Conservation (phyloP, 768 basidiomycete species). For the Neoboletus subvelutipes region DNA sequence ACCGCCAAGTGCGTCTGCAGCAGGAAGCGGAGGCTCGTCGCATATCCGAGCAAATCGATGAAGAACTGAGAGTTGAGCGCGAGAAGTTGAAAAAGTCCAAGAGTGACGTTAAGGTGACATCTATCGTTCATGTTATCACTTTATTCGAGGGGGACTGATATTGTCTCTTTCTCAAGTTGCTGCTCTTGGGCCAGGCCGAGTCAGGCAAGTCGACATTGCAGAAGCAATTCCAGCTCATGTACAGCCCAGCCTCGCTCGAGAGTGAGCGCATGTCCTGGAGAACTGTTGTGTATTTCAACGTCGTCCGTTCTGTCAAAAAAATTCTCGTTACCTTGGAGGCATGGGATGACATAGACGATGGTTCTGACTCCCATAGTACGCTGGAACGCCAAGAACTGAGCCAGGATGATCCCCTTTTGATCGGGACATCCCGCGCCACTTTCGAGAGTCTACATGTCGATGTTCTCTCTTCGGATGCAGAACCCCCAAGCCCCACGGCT, state of each 20-base stretch:
- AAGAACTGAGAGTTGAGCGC: slow-evolving; percentile 69
- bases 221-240: slow-evolving; percentile 82
- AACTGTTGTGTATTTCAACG: slow-evolving; percentile 73
- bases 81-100: slow-evolving; percentile 63
- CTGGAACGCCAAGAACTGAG: slow-evolving; percentile 33
- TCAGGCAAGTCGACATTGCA: slow-evolving; percentile 77
- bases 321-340: slow-evolving; percentile 62
- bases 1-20: slow-evolving; percentile 59
- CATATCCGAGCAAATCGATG: slow-evolving; percentile 80
- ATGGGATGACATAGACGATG: slow-evolving; percentile 62
- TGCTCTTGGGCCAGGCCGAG: slow-evolving; percentile 79
- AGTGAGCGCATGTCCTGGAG: slow-evolving; percentile 71
- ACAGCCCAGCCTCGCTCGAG: slow-evolving; percentile 68
- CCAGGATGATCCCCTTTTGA: slow-evolving; percentile 23
- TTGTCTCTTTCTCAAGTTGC: slow-evolving; percentile 41
- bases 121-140: background rate
- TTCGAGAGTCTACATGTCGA: slow-evolving; percentile 11
- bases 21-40: slow-evolving; percentile 73
- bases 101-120: slow-evolving; percentile 69
- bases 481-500: slow-evolving; percentile 11
- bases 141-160: slow-evolving; percentile 22
- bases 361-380: slow-evolving; percentile 39
- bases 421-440: slow-evolving; percentile 13
- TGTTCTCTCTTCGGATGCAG: slow-evolving; percentile 10
- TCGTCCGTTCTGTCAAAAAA: slow-evolving; percentile 67